Evolutionary conservation across 495 filamentous ascomycete genomes (phyloP), one percentile per base, ranked within the genome.

Genomic region (Aspergillus campestris): DNA sequence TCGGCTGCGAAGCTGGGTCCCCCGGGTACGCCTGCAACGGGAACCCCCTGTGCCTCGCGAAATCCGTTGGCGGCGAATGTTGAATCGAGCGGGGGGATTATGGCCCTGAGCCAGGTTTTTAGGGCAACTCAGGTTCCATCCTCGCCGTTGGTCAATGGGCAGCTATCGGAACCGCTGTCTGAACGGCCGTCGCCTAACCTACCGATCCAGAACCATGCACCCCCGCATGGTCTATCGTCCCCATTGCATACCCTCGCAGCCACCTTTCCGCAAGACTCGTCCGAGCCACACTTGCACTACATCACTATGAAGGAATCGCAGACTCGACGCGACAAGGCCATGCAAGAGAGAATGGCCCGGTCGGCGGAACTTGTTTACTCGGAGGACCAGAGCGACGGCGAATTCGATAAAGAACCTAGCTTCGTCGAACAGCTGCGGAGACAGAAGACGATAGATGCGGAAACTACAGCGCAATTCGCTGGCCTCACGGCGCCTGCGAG

Each of bases 261-360:
- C 43, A 56, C 6, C 10, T 64, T 72, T 27, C 52, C 55, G 8
- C 60, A 64, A 8, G 65, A 70, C 6, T 66, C 67, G 6, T 73
- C 69, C 0, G 74, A 72, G 35, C 66, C 71, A 1, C 66, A 72
- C n/a, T 36, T 68, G 14, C 66, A 60, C 31, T 76, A 78, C 48
- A 60, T 76, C 13, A 69, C 71, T 0, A 67, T 78, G 64, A 67
- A 74, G 24, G 71, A 76, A 45, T 78, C 74, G 9, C 74, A 78
- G 39, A 49, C 57, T 33, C 52, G 56, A 24, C 57, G 67, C 7
- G 57, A 72, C 27, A 61, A 44, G 38, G 50, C 54, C 7, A 40
- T 57, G 34, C 64, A 59, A 24, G 62, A 63, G 37, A 60, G 74
- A 42, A 56, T 72, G 47, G 66, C 66, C 10, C 62, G 64, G 5